A percentile compares a stretch with the other conserved stretches of the same genome.
These are phyloP conservation scores for Voacanga thouarsii DNA, from an alignment of 257 asterid species.

Conservation along the genomic window DNA sequence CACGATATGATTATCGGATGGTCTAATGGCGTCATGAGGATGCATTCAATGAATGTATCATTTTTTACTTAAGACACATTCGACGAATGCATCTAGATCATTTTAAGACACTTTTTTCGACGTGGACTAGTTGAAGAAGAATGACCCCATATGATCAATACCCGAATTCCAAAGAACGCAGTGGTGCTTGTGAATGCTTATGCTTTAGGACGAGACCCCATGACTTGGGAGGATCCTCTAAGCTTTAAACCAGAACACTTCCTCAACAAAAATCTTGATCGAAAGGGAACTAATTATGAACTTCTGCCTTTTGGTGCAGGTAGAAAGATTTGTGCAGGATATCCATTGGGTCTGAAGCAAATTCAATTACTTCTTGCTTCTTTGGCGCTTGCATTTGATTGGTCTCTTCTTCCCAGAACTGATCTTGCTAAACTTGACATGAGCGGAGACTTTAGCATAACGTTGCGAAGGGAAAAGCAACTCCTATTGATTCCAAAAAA, in stretches of 20 bases:
- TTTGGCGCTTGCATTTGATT: neutral
- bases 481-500: neutral
- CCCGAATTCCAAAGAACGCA: neutral
- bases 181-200: neutral
- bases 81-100: no score
- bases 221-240: slow-evolving; percentile 4
- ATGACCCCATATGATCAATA: no score
- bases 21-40: no score
- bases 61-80: no score
- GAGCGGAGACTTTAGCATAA: neutral
- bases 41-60: no score
- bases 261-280: neutral
- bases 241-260: slow-evolving; percentile 5
- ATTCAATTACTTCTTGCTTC: slow-evolving; percentile 2
- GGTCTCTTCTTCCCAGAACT: neutral
- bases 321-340: neutral
- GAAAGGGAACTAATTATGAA: slow-evolving; percentile 2
- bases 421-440: neutral
- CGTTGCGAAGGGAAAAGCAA: neutral
- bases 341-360: neutral
- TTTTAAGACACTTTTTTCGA: no score
- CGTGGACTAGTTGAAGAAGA: no score
- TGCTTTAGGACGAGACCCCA: slow-evolving; percentile 1
- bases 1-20: no score
- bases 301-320: slow-evolving; percentile 12